Evolutionary conservation across 495 filamentous ascomycete species (phyloP), one percentile per base, ranked within the genome.

Genomic region (Aspergillus wentii): DNA sequence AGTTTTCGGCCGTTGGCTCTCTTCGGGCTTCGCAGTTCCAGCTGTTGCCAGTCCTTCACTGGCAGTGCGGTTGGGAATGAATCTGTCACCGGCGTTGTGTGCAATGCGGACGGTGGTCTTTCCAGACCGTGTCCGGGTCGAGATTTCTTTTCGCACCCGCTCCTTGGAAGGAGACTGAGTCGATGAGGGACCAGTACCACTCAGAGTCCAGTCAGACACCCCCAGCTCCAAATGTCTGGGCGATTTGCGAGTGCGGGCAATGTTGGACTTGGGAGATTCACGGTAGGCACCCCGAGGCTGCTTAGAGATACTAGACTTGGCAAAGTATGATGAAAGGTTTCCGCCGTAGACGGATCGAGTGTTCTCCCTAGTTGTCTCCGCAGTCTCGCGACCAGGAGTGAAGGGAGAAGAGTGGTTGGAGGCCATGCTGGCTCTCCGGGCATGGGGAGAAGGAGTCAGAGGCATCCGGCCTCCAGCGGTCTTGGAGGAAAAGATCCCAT

Each of bases 401-500:
- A 86, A 89, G 2, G 88, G 88, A 25, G 84, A 86, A 5, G 77
- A 71, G 52, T 77, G 61, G 41, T 69, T 61, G 16, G 65, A 66
- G 11, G 71, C 57, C 30, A 68, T 51, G 41, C 75, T 74, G 41
- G 63, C 66, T 16, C 62, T 58, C 14, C 70, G 67, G 23, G 70
- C 71, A 35, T 83, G 80, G 28, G 92, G 94, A 3, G 92, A 96
- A 9, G 92, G 94, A 1, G 92, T 95, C 51, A 96, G 67, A 44
- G 91, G 89, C 76, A 94, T 88, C 34, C 94, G 86, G 54, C 90
- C 88, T 59, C 90, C 91, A 52, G 88, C 92, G 52, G 88, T 91
- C 61, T 86, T 88, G 47, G 84, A 79, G 41, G 86, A 91, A 71
- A 98, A 96, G 52, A 95, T 75, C 37, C 87, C 86, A 64, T 84